A percentile compares a stretch with the other conserved stretches of the same genome.
Evolutionary conservation across 2,329 filamentous ascomycete species (phyloP).

Genomic region (Didymella arachidicola): DNA sequence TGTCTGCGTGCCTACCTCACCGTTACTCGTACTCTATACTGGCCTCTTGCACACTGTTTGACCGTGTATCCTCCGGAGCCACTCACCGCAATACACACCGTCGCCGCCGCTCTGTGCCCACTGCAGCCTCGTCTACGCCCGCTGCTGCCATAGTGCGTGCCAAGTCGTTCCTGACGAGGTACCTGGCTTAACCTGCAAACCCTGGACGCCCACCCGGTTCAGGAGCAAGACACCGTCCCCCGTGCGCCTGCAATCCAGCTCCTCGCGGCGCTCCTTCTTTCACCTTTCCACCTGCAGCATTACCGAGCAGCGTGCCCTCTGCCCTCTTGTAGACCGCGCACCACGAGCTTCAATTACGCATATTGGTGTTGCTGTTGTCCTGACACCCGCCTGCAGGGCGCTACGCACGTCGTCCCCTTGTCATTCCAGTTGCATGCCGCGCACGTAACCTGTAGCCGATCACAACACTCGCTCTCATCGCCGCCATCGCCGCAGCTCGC

Average conservation of each 20-base stretch:
- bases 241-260: slow-evolving; percentile 20
- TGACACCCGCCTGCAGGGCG: slow-evolving; percentile 30
- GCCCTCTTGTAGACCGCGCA: slow-evolving; percentile 9
- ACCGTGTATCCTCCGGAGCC: neutral
- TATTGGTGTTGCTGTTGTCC: slow-evolving; percentile 37
- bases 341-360: slow-evolving; percentile 19
- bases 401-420: slow-evolving; percentile 28
- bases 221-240: slow-evolving; percentile 16
- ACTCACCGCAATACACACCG: neutral
- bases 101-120: neutral
- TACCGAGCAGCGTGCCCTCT: slow-evolving; percentile 31
- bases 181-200: slow-evolving; percentile 20
- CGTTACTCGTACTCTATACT: neutral
- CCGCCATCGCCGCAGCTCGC: slow-evolving; percentile 4
- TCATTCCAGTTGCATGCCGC: slow-evolving; percentile 44
- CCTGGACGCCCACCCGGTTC: slow-evolving; percentile 14
- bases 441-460: slow-evolving; percentile 12
- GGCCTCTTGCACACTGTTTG: slow-evolving; percentile 1
- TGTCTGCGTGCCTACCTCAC: slow-evolving; percentile 7
- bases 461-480: slow-evolving; percentile 19
- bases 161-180: slow-evolving; percentile 21
- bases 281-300: slow-evolving; percentile 36
- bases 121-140: slow-evolving; percentile 1
- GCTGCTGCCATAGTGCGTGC: slow-evolving; percentile 14
- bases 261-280: slow-evolving; percentile 25